Base-by-base conservation (phyloP, 257 asterid genomes). In the Ilex asprella region DNA sequence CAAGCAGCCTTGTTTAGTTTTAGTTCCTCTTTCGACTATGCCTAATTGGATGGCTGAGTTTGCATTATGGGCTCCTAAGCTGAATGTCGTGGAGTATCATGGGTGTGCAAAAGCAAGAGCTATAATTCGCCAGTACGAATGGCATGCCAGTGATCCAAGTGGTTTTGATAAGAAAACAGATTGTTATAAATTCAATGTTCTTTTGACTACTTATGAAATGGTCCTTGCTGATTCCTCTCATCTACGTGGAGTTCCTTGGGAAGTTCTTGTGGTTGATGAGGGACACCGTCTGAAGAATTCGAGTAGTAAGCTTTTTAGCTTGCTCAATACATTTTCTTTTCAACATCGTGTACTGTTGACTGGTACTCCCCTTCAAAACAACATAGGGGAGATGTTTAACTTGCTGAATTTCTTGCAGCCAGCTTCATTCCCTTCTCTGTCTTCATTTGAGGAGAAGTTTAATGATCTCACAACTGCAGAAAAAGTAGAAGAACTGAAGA, bases 41-140 rank as follows among this genome's bases (percentile, higher is more conserved):
- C 97, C 96, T 64, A 93, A 89, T 67, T 93, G 99, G 99, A 89
- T 90, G 95, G 71, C 95, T n/a, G 99, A 93, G 77, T 89, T 93
- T 74, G 73, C 86, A 2, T 67, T 85, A 63, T 93, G 99, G 99
- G 95, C 97, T 53, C 99, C 99, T 8, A 71, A 93, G 64, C 83
- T 93, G 71, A 93, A 93, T 65, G 97, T 84, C 51, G 96, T 93
- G 46, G 99, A 93, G 59, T 93, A 93, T 82, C 99, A 93, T 59
- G 99, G 99, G 43, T 83, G 86, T 73, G 72, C 94, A 8, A 82
- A 73, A 78, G 87, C 99, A 58, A 75, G 97, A 74, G 75, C 92
- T 66, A 61, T 80, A 44, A 87, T 93, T 70, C 94, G 99, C 64
- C 95, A 93, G 65, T 85, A 82, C 71, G 99, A 93, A 81, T 93